Evolutionary conservation across 768 basidiomycete species (phyloP), one percentile per base, ranked within the genome.

Genomic region (Tephrocybe rancida): DNA sequence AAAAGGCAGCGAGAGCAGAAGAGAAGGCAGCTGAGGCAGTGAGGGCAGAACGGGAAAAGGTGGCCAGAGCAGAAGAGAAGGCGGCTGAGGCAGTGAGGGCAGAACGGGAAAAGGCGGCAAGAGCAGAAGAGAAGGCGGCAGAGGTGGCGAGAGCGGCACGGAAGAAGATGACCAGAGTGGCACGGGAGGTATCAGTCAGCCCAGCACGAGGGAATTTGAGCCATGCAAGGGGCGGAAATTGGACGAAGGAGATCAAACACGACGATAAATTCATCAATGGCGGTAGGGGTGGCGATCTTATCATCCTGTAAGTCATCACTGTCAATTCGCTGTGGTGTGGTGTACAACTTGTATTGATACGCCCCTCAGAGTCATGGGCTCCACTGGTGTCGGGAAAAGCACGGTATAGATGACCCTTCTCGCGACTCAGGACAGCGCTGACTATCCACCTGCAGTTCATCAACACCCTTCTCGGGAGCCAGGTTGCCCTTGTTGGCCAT

Each of bases 381-480:
- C 35, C 2, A 53, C 52, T 3, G 52, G 52, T 5, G 52, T 38
- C 3, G 52, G 52, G n/a, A 53, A 53, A 35, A 54, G 52, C 46
- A 54, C 52, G 22, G 52, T 54, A 43, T 34, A 35, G 6, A 34
- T 14, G 22, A 26, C 5, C 4, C 14, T 11, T 19, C 9, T 22
- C 9, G 0, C 10, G 21, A n/a, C n/a, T n/a, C 0, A 2, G 35
- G 25, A 32, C 9, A 22, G 27, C 10, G 13, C 18, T 54, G n/a
- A 54, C 30, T 13, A 18, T n/a, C 3, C 16, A 9, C 18, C 3
- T 6, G 25, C 24, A 54, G 52, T 54, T 54, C 41, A 54, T 54
- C 18, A 54, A 54, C 30, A 54, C 45, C 25, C 46, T 54, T 27
- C 32, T 54, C 1, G 52, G 52, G 18, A 29, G 30, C 9, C 24